Base-by-base conservation (phyloP, 352 stramenopile species). In the Phytopythium vexans region DNA sequence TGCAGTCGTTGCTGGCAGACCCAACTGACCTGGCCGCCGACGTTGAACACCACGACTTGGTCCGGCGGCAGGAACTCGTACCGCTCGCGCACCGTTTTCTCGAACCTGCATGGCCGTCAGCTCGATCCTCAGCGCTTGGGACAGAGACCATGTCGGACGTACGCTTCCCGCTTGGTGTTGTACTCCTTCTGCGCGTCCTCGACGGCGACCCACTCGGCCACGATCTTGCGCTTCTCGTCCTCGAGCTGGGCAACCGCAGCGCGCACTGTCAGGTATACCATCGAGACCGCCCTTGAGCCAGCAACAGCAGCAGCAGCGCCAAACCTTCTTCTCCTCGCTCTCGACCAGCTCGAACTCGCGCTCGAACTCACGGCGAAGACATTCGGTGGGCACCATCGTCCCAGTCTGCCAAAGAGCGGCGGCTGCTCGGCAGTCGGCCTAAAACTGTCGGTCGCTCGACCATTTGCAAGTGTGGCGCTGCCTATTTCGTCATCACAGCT, bases 181-280 rank as follows among this genome's bases (percentile, higher is more conserved):
- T 84, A 88, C 41, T 78, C 73, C 42, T 78, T 65, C 56, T 92
- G 82, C 2, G 69, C 66, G 54, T 88, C 74, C 38, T 89, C 82
- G 10, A 92, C 71, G 0, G 53, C 47, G 42, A 89, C 68, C 79
- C 79, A 92, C 58, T 90, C 82, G 14, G 70, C 51, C 42, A 88
- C 80, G 14, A 90, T 66, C 42, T 85, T 83, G n/a, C 83, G 77
- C 59, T 89, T 92, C 54, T 89, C 82, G 8, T 83, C 71, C 11
- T 79, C 68, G 8, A 92, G 68, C 81, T 92, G 45, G 12, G 47
- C 0, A 33, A 15, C 38, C 48, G 39, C 5, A 33, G 48, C 16
- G 35, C 8, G 11, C 49, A 51, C 37, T 3, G 16, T 42, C 5
- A 27, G 16, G 36, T 37, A n/a, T 21, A 4, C 31, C 31, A 21